phyloP scores from a whole-genome alignment of 805 yeast genomes.

The Saturnispora kantuleensis region DNA sequence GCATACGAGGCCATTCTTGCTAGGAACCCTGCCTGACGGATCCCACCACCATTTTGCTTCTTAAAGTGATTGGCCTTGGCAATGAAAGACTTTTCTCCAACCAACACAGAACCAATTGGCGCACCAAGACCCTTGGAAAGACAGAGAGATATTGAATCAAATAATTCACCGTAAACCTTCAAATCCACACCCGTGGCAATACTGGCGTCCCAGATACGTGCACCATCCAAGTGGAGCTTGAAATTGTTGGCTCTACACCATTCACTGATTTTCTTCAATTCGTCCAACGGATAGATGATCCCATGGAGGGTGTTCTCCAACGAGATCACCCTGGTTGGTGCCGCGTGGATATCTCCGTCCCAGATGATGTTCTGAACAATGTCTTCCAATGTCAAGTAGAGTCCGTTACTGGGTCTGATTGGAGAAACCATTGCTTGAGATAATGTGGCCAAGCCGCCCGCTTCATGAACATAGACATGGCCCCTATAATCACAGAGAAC shows the following conservation, averaged over 20 bases:
- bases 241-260: constrained; percentile 57
- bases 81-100: constrained; percentile 52
- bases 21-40: constrained; percentile 79
- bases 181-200: constrained; percentile 62
- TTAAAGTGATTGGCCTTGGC: constrained; percentile 73
- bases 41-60: constrained; percentile 91
- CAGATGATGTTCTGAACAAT: constrained; percentile 48
- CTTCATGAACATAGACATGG: constrained; percentile 77
- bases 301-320: constrained; percentile 89
- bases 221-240: constrained; percentile 82
- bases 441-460: constrained; percentile 83
- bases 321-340: constrained; percentile 79
- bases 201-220: constrained; percentile 83
- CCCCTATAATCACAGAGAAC: constrained; percentile 78
- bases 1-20: constrained; percentile 73
- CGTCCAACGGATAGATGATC: constrained; percentile 67
- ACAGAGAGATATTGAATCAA: constrained; percentile 86
- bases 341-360: constrained; percentile 77
- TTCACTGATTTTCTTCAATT: constrained; percentile 54
- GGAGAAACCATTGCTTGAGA: constrained; percentile 91
- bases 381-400: constrained; percentile 72
- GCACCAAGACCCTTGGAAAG: constrained; percentile 87
- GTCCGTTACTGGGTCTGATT: constrained; percentile 66
- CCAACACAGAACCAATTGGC: constrained; percentile 84
- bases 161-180: constrained; percentile 59